These are phyloP conservation scores for Tilletia caries DNA, from an alignment of 1,284 basidiomycete species.

Conservation along the genomic window DNA sequence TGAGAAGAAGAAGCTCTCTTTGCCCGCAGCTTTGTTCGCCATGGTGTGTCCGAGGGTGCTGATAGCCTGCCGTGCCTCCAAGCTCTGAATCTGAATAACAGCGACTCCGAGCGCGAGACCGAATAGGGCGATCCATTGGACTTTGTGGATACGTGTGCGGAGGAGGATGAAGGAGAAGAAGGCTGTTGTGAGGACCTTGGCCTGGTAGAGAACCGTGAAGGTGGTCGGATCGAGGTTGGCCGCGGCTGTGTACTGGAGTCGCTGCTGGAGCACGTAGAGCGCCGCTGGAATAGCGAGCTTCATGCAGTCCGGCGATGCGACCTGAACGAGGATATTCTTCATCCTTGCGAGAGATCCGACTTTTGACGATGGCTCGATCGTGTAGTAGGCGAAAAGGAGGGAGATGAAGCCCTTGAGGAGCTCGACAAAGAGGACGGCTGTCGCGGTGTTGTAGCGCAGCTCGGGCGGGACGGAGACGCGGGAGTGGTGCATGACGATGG, in stretches of 20 bases:
- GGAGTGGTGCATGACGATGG: slow-evolving; percentile 58
- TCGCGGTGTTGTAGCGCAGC: slow-evolving; percentile 72
- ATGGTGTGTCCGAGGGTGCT: slow-evolving; percentile 7
- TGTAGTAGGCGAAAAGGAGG: slow-evolving; percentile 61
- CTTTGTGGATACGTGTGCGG: slow-evolving; percentile 69
- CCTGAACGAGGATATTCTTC: neutral
- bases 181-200: slow-evolving; percentile 87
- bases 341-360: neutral
- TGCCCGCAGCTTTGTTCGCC: slow-evolving; percentile 17
- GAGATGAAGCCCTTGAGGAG: slow-evolving; percentile 86
- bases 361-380: neutral
- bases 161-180: slow-evolving; percentile 86
- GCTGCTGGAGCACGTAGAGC: slow-evolving; percentile 83
- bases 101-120: slow-evolving; percentile 86
- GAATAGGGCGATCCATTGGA: slow-evolving; percentile 78
- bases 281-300: slow-evolving; percentile 93
- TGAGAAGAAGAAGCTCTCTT: slow-evolving; percentile 1
- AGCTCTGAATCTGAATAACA: slow-evolving; percentile 72
- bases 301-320: slow-evolving; percentile 71
- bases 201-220: slow-evolving; percentile 67
- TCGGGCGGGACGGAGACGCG: slow-evolving; percentile 61
- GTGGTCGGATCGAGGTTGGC: slow-evolving; percentile 89
- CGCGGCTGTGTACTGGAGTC: slow-evolving; percentile 88
- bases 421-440: slow-evolving; percentile 88
- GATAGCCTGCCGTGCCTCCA: slow-evolving; percentile 22